Percentiles rank a stretch among this genome's conserved stretches.
phyloP scores from a whole-genome alignment of 208 protist genomes.

The Acanthamoeba polyphaga region DNA sequence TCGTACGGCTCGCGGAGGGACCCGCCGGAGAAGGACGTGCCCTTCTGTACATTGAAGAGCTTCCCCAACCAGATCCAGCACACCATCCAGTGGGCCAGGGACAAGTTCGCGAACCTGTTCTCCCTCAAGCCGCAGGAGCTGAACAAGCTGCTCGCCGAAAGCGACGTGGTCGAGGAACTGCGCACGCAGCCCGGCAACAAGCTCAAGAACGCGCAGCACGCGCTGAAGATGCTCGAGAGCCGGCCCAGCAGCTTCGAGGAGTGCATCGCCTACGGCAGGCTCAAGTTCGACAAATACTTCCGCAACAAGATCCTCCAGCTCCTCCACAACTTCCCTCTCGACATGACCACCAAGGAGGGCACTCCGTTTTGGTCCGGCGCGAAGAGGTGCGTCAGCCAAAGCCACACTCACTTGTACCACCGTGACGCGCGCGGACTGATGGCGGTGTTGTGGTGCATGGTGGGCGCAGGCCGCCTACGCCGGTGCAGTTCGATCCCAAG shows the following conservation, averaged over 20 bases:
- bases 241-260: conserved; percentile 91
- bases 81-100: conserved; percentile 95
- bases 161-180: conserved; percentile 79
- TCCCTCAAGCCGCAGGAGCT: conserved; percentile 83
- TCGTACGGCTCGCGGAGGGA: conserved; percentile 98
- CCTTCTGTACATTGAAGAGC: conserved; percentile 99
- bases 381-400: neutral
- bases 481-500: conserved; percentile 90
- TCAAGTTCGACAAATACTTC: conserved; percentile 97
- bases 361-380: conserved; percentile 58
- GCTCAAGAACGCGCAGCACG: neutral
- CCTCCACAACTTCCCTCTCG: conserved; percentile 97
- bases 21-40: conserved; percentile 98
- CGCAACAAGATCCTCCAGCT: conserved; percentile 96
- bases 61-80: conserved; percentile 99
- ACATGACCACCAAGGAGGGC: conserved; percentile 88
- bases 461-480: conserved; percentile 83
- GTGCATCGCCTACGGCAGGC: conserved; percentile 95
- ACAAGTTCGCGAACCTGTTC: conserved; percentile 92
- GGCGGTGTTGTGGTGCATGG: neutral
- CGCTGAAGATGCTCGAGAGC: conserved; percentile 55
- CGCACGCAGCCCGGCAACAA: conserved; percentile 8
- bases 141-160: conserved; percentile 85
- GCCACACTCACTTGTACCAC: too few relatives aligned
- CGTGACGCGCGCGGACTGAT: neutral